Evolutionary conservation across 495 filamentous ascomycete genomes (phyloP).

Genomic region (Hyaloscypha finlandica): DNA sequence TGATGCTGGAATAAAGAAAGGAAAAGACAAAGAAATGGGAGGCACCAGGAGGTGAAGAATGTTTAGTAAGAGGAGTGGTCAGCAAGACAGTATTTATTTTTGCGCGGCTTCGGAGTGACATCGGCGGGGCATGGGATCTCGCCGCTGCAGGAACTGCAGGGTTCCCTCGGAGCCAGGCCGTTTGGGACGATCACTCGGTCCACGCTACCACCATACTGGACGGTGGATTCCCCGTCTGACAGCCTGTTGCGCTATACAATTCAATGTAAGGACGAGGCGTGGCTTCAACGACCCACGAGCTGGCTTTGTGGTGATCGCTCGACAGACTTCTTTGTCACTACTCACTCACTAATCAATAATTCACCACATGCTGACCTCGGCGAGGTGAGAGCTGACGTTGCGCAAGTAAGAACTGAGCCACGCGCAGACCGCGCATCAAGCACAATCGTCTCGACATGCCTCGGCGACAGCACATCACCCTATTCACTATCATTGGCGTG

Average conservation of each 20-base stretch:
- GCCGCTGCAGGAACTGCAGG: not conserved
- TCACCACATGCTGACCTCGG: not conserved
- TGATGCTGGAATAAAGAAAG: conserved; percentile 6
- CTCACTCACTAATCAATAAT: not conserved
- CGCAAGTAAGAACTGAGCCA: not conserved
- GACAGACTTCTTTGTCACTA: not conserved
- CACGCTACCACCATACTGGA: too few species aligned
- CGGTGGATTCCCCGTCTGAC: not conserved
- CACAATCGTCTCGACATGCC: conserved; percentile 37
- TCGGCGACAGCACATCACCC: conserved; percentile 45
- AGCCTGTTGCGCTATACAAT: not conserved
- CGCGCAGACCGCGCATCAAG: not conserved
- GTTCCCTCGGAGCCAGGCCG: not conserved
- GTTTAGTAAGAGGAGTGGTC: not conserved
- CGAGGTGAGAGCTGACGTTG: not conserved
- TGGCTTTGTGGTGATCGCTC: not conserved
- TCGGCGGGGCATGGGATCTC: conserved; percentile 14
- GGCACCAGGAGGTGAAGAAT: conserved; percentile 11
- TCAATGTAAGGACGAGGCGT: not conserved
- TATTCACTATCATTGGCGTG: conserved; percentile 38
- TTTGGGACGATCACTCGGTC: too few species aligned
- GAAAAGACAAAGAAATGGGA: conserved; percentile 1
- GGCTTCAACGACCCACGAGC: not conserved
- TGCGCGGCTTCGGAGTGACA: conserved; percentile 20
- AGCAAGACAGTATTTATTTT: conserved; percentile 13